phyloP scores from a whole-genome alignment of 2,329 filamentous ascomycete species.

The Epichloe typhina region DNA sequence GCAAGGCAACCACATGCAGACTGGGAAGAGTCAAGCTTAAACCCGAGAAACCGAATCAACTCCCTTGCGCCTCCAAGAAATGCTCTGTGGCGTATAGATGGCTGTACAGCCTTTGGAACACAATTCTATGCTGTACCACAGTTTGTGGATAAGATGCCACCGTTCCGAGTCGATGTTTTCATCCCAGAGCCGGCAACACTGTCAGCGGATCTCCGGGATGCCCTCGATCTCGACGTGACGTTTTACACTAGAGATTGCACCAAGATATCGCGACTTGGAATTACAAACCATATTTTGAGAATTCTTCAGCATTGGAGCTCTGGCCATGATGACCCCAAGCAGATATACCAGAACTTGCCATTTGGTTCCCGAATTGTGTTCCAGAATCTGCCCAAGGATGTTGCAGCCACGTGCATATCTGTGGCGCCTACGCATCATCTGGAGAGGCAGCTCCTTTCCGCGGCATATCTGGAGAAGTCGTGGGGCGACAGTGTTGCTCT shows the following conservation, averaged over 20 bases:
- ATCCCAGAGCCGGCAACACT: constrained; percentile 36
- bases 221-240: constrained; percentile 34
- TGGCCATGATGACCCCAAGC: constrained; percentile 14
- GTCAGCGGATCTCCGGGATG: constrained; percentile 25
- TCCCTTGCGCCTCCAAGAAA: constrained; percentile 32
- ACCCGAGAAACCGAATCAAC: constrained; percentile 48
- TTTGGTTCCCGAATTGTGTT: constrained; percentile 47
- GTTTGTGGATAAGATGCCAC: constrained; percentile 31
- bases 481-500: constrained; percentile 31
- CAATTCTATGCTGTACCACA: constrained; percentile 44
- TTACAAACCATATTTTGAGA: constrained; percentile 40
- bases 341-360: constrained; percentile 32
- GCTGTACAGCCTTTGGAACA: constrained; percentile 41
- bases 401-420: constrained; percentile 31
- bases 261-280: constrained; percentile 34
- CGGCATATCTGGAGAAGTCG: constrained; percentile 25
- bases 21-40: constrained; percentile 39
- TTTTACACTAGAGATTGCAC: constrained; percentile 41
- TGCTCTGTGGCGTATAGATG: constrained; percentile 46
- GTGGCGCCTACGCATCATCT: constrained; percentile 38
- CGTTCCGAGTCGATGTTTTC: constrained; percentile 45
- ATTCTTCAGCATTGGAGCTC: constrained; percentile 39
- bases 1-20: constrained; percentile 1
- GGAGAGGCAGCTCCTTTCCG: constrained; percentile 37
- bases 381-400: constrained; percentile 33